These are phyloP conservation scores for Takashimella tepidaria DNA, from an alignment of 1,284 basidiomycete genomes.

Conservation along the genomic window DNA sequence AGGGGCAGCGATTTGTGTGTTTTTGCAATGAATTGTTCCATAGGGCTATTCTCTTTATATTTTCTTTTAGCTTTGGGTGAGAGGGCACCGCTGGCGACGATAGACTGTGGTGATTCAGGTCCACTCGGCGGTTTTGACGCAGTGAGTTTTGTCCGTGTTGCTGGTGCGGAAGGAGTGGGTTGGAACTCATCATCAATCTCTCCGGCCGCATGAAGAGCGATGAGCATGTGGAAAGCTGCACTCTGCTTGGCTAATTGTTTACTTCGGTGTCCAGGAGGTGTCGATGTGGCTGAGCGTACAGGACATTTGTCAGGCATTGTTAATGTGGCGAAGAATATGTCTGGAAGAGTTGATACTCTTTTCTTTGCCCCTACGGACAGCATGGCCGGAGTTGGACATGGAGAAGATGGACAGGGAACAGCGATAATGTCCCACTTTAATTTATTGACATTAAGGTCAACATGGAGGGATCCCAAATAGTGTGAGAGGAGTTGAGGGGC, in stretches of 20 bases:
- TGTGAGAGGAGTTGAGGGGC: no score
- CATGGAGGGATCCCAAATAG: no score
- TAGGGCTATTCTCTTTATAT: background rate
- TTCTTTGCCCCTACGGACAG: background rate
- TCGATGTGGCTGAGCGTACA: slow-evolving; percentile 1
- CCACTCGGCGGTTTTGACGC: background rate
- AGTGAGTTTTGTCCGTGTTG: background rate
- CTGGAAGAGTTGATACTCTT: background rate
- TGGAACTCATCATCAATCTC: slow-evolving; percentile 19
- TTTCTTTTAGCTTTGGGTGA: background rate
- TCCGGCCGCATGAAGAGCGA: slow-evolving; percentile 12
- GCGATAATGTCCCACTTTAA: no score
- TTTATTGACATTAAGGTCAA: no score
- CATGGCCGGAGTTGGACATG: no score
- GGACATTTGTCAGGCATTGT: slow-evolving; percentile 13
- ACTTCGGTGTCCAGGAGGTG: background rate
- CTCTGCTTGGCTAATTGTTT: slow-evolving; percentile 21
- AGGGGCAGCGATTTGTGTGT: background rate
- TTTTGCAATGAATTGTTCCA: background rate
- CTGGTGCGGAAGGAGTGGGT: slow-evolving; percentile 15
- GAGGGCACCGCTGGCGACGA: background rate
- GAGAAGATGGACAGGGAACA: no score
- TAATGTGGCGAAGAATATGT: background rate
- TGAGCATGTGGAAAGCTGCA: slow-evolving; percentile 15
- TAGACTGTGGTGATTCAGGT: no score